A percentile compares a stretch with the other conserved stretches of the same genome.
Evolutionary conservation across 225 moss, liverwort and hornwort species (phyloP).

Genomic region (Bryoerythrophyllum caledonicum): DNA sequence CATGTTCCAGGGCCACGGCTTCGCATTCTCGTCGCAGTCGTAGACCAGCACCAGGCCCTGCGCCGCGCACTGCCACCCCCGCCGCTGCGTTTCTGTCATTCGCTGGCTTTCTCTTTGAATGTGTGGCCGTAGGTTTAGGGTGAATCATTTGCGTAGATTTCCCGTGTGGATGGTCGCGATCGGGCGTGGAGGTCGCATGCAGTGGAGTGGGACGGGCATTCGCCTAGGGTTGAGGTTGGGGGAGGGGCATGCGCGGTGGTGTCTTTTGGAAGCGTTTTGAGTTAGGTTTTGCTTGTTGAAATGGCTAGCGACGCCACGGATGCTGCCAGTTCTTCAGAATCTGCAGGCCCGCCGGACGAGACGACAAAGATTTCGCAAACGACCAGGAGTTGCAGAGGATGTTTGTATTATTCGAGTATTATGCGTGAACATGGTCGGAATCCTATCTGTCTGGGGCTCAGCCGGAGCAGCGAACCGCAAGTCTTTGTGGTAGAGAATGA

Average conservation of each 20-base stretch:
- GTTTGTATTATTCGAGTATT: slow-evolving; percentile 59
- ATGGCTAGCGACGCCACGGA: slow-evolving; percentile 49
- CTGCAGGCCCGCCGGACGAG: slow-evolving; percentile 32
- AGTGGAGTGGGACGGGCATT: too few species aligned
- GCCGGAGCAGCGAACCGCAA: slow-evolving; percentile 56
- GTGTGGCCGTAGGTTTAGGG: too few species aligned
- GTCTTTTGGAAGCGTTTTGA: slow-evolving; percentile 32
- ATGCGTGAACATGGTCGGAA: slow-evolving; percentile 63
- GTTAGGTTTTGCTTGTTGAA: slow-evolving; percentile 1
- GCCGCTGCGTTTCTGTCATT: not conserved
- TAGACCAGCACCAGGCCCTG: not conserved
- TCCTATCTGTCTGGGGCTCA: slow-evolving; percentile 65
- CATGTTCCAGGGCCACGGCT: slow-evolving; percentile 4
- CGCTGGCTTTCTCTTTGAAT: not conserved
- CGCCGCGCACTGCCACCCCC: not conserved
- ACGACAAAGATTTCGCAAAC: slow-evolving; percentile 39
- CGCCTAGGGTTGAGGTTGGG: not conserved
- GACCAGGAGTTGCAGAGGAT: slow-evolving; percentile 61
- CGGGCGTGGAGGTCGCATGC: slow-evolving; percentile 15
- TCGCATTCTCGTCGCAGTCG: not conserved
- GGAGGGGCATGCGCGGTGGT: slow-evolving; percentile 43
- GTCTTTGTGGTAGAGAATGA: slow-evolving; percentile 46
- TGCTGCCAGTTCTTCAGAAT: slow-evolving; percentile 36
- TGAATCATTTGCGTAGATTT: not conserved
- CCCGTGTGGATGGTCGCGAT: slow-evolving; percentile 15